These are phyloP conservation scores for Stachybotrys chlorohalonatus DNA, from an alignment of 2,329 filamentous ascomycete species.

Conservation along the genomic window DNA sequence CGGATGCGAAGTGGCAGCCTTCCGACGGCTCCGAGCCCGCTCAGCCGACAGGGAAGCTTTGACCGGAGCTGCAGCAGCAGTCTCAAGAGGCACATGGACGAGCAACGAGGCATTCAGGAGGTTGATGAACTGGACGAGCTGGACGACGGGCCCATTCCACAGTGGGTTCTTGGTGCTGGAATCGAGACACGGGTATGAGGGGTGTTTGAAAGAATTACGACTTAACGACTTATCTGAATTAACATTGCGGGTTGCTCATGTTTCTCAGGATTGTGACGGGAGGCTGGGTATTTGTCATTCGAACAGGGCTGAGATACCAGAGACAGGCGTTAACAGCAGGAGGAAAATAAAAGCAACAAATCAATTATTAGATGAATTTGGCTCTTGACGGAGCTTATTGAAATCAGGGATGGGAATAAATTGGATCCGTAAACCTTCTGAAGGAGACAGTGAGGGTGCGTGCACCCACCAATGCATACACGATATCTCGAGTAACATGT, in stretches of 20 bases:
- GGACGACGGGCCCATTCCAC: conserved; percentile 39
- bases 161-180: conserved; percentile 50
- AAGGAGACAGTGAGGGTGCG: too few relatives aligned
- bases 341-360: background rate
- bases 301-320: too few relatives aligned
- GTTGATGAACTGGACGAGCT: conserved; percentile 14
- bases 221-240: conserved; percentile 3
- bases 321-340: background rate
- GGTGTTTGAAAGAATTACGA: background rate
- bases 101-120: conserved; percentile 12
- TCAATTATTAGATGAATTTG: background rate
- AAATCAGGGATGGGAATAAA: too few relatives aligned
- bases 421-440: too few relatives aligned
- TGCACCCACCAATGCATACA: too few relatives aligned
- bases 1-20: conserved; percentile 49
- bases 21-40: conserved; percentile 33
- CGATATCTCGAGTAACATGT: too few relatives aligned
- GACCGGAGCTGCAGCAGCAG: conserved; percentile 30
- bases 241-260: background rate
- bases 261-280: background rate
- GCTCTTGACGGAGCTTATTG: too few relatives aligned
- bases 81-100: conserved; percentile 8
- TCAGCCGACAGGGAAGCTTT: conserved; percentile 39
- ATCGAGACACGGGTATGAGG: background rate
- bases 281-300: too few relatives aligned